Evolutionary conservation across 2,329 filamentous ascomycete genomes (phyloP), one percentile per base, ranked within the genome.

Genomic region (Penicillium brasilianum): DNA sequence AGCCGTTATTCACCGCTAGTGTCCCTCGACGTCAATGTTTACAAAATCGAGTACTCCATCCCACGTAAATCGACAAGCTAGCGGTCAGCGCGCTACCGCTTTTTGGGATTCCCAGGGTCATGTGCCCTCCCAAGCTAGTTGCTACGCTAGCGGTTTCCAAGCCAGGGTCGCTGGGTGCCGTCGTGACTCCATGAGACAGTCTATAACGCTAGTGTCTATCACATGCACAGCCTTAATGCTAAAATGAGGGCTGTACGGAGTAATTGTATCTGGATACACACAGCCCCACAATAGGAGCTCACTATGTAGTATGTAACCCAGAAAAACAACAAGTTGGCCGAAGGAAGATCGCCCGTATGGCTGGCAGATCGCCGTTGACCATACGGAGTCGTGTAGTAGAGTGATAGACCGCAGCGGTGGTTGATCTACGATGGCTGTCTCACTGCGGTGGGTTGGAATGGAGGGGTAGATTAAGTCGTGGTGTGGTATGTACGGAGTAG

Each of bases 81-180:
- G 49, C 34, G 49, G 49, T 51, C 30, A 36, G 49, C 49, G 49
- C 43, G 43, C 22, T 46, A 46, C 43, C 43, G 43, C 44, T 48
- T 30, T 30, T 30, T 46, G 1, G 5, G 16, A 16, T n/a, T 41
- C 8, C 6, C 22, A 28, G 43, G 43, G 44, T 48, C 44, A 48
- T 48, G 44, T 48, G 44, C 22, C 14, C 25, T 48, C 22, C 25
- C 25, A 30, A 48, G 44, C 44, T 48, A 48, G 25, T n/a, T 48
- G 44, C 30, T 25, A 48, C 44, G 44, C 44, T 48, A 48, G 44
- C 44, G 44, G 44, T 48, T 48, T 48, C 44, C 18, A 43, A 43
- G 18, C 25, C 14, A 30, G 44, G 44, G 25, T 30, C 39, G 39
- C 18, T 20, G 39, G n/a, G 20, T n/a, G 44, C 25, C 16, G 44